Percentiles rank a stretch among this genome's conserved stretches.
Conservation (phyloP, 129 eudicot species). For the Silybum marianum region DNA sequence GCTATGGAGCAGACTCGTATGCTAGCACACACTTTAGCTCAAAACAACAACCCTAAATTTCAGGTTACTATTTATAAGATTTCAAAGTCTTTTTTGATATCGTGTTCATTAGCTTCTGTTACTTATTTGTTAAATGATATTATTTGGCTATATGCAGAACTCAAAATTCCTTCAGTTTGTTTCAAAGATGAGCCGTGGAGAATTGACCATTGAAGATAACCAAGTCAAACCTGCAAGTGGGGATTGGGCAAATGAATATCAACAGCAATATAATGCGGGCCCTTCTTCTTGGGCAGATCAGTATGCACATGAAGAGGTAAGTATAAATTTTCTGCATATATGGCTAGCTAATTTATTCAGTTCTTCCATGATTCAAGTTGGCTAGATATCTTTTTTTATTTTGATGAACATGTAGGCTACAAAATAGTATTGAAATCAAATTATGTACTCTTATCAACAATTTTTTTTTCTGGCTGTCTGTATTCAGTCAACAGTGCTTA, state of each 20-base stretch:
- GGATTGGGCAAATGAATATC: slow-evolving; percentile 94
- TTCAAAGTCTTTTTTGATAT: not conserved
- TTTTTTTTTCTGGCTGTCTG: not conserved
- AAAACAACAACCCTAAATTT: slow-evolving; percentile 88
- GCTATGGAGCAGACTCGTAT: slow-evolving; percentile 97
- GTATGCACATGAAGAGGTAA: slow-evolving; percentile 76
- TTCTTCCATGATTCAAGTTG: not conserved
- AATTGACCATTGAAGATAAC: slow-evolving; percentile 79
- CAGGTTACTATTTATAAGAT: slow-evolving; percentile 52
- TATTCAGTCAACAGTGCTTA: not conserved
- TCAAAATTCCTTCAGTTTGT: slow-evolving; percentile 94
- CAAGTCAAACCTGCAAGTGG: slow-evolving; percentile 73
- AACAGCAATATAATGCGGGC: slow-evolving; percentile 73
- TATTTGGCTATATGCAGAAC: slow-evolving; percentile 54
- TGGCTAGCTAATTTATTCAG: not conserved
- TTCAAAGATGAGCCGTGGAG: slow-evolving; percentile 99
- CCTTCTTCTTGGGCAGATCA: slow-evolving; percentile 91
- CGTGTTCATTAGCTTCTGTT: not conserved
- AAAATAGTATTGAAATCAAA: not conserved
- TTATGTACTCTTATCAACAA: not conserved
- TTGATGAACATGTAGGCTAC: not conserved
- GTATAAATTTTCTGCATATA: slow-evolving; percentile 9
- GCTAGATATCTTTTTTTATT: not conserved
- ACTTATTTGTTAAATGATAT: slow-evolving; percentile 12
- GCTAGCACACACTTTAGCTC: slow-evolving; percentile 96